Percentiles rank a stretch among this genome's conserved stretches.
These are phyloP conservation scores for Triticum aestivum DNA, from an alignment of 176 grass and related monocot genomes.

Conservation along the genomic window IWGSC_CS_RefSeq_v2.1 NC_057812.1:715000146-715000645, in stretches of 20 bases:
- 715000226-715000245: background rate
- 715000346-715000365: background rate
- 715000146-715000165: background rate
- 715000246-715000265: background rate
- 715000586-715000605: slow-evolving; percentile 94
- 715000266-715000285: background rate
- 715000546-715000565: background rate
- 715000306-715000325: background rate
- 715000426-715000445: background rate
- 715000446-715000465: background rate
- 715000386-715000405: background rate
- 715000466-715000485: no score
- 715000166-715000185: background rate
- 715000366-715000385: background rate
- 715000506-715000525: background rate
- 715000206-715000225: background rate
- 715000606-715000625: slow-evolving; percentile 99
- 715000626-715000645: slow-evolving; percentile 92
- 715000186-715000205: background rate
- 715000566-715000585: slow-evolving; percentile 51
- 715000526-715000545: background rate
- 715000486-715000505: background rate
- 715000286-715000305: background rate
- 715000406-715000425: background rate
- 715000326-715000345: background rate